Percentiles rank a stretch among this genome's conserved stretches.
Evolutionary conservation across 352 stramenopile genomes (phyloP).

Genomic region (Pythium apleroticum): DNA sequence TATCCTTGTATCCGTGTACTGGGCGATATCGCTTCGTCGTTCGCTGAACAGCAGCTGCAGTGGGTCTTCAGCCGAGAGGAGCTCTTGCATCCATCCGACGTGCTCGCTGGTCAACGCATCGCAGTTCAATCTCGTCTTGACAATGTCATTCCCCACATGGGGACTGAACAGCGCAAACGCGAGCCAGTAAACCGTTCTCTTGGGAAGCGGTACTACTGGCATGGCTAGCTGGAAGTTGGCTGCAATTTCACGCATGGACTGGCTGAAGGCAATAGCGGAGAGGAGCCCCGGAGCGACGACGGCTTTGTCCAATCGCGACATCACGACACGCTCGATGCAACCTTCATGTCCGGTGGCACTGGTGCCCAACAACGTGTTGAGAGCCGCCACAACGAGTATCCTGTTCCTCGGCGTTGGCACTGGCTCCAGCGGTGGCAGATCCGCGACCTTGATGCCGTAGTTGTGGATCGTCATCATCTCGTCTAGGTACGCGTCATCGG

Average conservation of each 20-base stretch:
- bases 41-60: background rate
- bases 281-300: background rate
- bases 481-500: background rate
- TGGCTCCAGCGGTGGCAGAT: background rate
- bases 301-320: background rate
- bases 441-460: background rate
- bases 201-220: background rate
- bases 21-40: background rate
- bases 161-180: constrained; percentile 3
- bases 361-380: background rate
- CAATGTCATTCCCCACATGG: background rate
- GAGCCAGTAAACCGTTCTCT: background rate
- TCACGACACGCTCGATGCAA: background rate
- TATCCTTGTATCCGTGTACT: background rate
- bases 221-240: background rate
- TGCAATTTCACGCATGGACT: constrained; percentile 1
- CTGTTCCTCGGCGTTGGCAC: background rate
- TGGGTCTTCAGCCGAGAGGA: background rate
- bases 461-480: background rate
- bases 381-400: background rate
- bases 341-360: background rate
- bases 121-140: background rate
- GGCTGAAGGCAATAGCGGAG: background rate
- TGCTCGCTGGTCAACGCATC: background rate
- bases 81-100: background rate